Evolutionary conservation across 2,329 filamentous ascomycete species (phyloP).

Genomic region (Knufia fluminis): DNA sequence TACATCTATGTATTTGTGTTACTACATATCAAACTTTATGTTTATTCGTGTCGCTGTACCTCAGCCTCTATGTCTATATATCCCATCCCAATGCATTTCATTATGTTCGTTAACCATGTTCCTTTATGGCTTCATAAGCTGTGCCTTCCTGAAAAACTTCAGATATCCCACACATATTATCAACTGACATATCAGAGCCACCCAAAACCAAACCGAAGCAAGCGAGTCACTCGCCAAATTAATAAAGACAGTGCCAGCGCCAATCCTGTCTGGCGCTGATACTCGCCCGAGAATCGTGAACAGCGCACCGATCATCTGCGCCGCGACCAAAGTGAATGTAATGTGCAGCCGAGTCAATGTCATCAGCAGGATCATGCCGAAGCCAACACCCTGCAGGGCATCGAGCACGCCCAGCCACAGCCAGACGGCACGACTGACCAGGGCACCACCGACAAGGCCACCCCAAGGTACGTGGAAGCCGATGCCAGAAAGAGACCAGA

Average conservation of each 20-base stretch:
- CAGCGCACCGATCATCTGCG: slow-evolving; percentile 53
- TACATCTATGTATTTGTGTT: too few relatives aligned
- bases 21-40: too few relatives aligned
- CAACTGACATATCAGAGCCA: slow-evolving; percentile 49
- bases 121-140: slow-evolving; percentile 33
- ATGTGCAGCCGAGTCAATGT: slow-evolving; percentile 58
- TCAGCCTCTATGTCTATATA: too few relatives aligned
- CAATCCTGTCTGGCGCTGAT: slow-evolving; percentile 51
- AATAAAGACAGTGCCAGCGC: slow-evolving; percentile 55
- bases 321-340: slow-evolving; percentile 50
- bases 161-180: slow-evolving; percentile 50
- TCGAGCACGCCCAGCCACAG: slow-evolving; percentile 60
- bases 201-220: slow-evolving; percentile 50
- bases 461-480: slow-evolving; percentile 57
- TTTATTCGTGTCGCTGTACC: too few relatives aligned
- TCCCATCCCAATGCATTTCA: too few relatives aligned
- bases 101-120: too few relatives aligned
- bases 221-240: slow-evolving; percentile 44
- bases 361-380: slow-evolving; percentile 59
- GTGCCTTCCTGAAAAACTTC: slow-evolving; percentile 39
- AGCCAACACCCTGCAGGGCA: slow-evolving; percentile 55
- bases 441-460: slow-evolving; percentile 42
- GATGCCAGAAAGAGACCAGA: slow-evolving; percentile 54
- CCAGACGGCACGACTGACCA: slow-evolving; percentile 49
- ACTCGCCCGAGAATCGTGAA: slow-evolving; percentile 55